Conservation (phyloP, 306 rosid species). For the Senna siamea region DNA sequence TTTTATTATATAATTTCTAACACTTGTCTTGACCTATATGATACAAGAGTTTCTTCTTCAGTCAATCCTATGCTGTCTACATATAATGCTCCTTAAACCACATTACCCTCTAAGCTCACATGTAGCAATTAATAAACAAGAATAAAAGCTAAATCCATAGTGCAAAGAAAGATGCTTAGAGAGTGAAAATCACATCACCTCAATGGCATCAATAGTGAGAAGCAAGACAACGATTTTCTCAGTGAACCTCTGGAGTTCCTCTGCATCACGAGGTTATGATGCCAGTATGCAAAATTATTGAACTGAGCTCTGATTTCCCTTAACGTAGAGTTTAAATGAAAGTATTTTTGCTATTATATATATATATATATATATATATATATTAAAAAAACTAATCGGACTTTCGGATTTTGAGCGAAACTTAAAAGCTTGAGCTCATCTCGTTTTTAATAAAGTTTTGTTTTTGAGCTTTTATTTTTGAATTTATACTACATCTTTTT, state of each 20-base stretch:
- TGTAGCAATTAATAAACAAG: conserved; percentile 11
- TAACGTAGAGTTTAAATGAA: conserved; percentile 76
- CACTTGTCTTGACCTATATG: too few species aligned
- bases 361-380: too few species aligned
- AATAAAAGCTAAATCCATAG: background rate
- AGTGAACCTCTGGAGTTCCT: conserved; percentile 75
- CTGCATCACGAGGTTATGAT: conserved; percentile 63
- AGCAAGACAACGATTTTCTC: conserved; percentile 89
- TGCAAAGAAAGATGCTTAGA: background rate
- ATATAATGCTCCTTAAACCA: too few species aligned
- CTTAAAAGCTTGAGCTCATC: too few species aligned
- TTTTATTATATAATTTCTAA: too few species aligned
- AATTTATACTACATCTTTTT: too few species aligned
- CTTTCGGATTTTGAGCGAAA: too few species aligned
- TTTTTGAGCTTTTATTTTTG: too few species aligned
- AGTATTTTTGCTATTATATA: too few species aligned
- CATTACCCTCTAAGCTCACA: background rate
- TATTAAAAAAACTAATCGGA: too few species aligned
- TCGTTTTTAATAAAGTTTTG: too few species aligned
- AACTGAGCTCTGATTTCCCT: conserved; percentile 80
- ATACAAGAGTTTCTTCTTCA: background rate
- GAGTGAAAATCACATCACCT: conserved; percentile 51
- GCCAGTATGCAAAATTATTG: conserved; percentile 73
- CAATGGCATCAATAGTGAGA: conserved; percentile 88
- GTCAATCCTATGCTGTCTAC: background rate